Percentiles rank a stretch among this genome's conserved stretches.
These are phyloP conservation scores for Rhynchosporium secalis DNA, from an alignment of 2,329 filamentous ascomycete genomes.

Conservation along the genomic window DNA sequence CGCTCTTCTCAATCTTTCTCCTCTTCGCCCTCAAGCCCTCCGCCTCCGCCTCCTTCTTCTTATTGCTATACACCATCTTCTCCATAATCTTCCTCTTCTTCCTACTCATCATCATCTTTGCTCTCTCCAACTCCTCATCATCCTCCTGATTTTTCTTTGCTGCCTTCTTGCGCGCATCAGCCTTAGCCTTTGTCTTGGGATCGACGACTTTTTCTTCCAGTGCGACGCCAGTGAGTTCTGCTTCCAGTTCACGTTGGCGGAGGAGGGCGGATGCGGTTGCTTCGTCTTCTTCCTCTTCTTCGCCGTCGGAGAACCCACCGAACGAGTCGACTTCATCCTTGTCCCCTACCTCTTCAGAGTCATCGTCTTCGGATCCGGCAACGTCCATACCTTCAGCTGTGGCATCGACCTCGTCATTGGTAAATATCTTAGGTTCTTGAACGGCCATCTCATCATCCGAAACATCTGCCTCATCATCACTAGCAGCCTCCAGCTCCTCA, in stretches of 20 bases:
- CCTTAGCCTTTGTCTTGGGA: conserved; percentile 62
- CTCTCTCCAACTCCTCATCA: conserved; percentile 84
- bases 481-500: conserved; percentile 73
- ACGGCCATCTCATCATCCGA: conserved; percentile 47
- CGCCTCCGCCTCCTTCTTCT: conserved; percentile 87
- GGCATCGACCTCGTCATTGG: conserved; percentile 36
- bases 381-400: conserved; percentile 40
- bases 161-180: conserved; percentile 68
- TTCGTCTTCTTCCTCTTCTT: conserved; percentile 57
- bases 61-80: conserved; percentile 96
- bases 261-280: conserved; percentile 62
- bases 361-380: conserved; percentile 41
- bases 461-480: conserved; percentile 47
- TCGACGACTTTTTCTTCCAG: conserved; percentile 53
- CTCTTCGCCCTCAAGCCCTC: conserved; percentile 86
- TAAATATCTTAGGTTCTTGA: conserved; percentile 45
- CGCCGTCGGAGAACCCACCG: conserved; percentile 41
- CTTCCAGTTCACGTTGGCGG: conserved; percentile 88
- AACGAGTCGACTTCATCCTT: conserved; percentile 36
- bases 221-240: conserved; percentile 75
- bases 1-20: conserved; percentile 75
- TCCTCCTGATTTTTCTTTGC: conserved; percentile 72
- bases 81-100: conserved; percentile 97
- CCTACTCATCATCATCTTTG: conserved; percentile 97
- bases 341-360: conserved; percentile 44